These are phyloP conservation scores for Prinsepia uniflora DNA, from an alignment of 306 rosid species.

Conservation along the genomic window DNA sequence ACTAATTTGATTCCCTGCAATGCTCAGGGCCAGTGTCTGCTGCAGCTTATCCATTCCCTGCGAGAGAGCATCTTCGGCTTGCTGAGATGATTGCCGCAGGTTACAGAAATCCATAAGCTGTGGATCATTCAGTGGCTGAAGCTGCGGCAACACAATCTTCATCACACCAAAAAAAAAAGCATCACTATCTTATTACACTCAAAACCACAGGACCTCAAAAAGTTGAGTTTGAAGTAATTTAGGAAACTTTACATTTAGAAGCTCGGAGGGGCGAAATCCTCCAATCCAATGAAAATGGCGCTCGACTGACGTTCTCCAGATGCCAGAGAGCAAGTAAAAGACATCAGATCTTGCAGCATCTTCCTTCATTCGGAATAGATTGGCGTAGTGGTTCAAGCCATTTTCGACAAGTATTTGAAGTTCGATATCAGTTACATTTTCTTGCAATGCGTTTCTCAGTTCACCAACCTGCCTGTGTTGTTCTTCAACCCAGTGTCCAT, in stretches of 20 bases:
- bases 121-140: slow-evolving; percentile 56
- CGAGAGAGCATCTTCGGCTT: slow-evolving; percentile 87
- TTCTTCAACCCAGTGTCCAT: slow-evolving; percentile 80
- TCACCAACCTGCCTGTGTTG: slow-evolving; percentile 54
- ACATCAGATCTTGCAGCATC: slow-evolving; percentile 78
- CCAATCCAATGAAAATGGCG: slow-evolving; percentile 95
- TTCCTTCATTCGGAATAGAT: slow-evolving; percentile 67
- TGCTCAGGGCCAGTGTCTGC: slow-evolving; percentile 51
- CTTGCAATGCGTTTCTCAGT: slow-evolving; percentile 72
- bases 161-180: not conserved
- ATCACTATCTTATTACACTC: not conserved
- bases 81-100: slow-evolving; percentile 63
- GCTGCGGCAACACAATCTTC: slow-evolving; percentile 59
- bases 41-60: slow-evolving; percentile 82
- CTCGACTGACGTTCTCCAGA: slow-evolving; percentile 77
- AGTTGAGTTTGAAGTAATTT: slow-evolving; percentile 1
- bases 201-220: slow-evolving; percentile 1
- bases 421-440: slow-evolving; percentile 47
- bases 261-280: slow-evolving; percentile 96
- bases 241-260: slow-evolving; percentile 52
- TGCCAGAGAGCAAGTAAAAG: slow-evolving; percentile 74
- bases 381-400: slow-evolving; percentile 61
- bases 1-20: slow-evolving; percentile 40
- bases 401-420: slow-evolving; percentile 57
- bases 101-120: slow-evolving; percentile 39